phyloP scores from a whole-genome alignment of 176 grass and related monocot genomes.

The Poa pratensis region DNA sequence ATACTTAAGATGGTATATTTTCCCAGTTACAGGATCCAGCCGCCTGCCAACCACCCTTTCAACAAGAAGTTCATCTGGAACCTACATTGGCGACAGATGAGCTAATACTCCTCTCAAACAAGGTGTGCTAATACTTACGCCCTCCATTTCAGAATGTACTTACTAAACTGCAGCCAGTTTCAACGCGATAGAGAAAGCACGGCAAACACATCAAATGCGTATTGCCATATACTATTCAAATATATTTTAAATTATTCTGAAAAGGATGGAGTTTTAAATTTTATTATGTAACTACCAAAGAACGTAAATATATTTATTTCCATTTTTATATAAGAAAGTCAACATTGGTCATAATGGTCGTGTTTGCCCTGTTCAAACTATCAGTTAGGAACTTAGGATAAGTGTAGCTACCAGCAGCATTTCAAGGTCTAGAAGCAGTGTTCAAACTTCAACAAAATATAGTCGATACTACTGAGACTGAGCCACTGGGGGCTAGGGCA shows the following conservation, averaged over 20 bases:
- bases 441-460: neutral
- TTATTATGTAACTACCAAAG: neutral
- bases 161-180: slow-evolving; percentile 24
- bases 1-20: slow-evolving; percentile 96
- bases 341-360: neutral
- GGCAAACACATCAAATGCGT: neutral
- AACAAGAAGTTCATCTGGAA: slow-evolving; percentile 80
- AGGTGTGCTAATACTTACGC: neutral
- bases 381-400: neutral
- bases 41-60: slow-evolving; percentile 95
- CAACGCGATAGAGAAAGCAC: neutral
- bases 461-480: neutral
- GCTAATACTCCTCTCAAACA: slow-evolving; percentile 24
- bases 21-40: slow-evolving; percentile 86
- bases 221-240: neutral
- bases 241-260: neutral
- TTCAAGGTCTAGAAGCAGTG: slow-evolving; percentile 17
- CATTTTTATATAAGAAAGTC: neutral
- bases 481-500: too few species aligned
- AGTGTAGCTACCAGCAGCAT: neutral
- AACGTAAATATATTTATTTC: neutral
- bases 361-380: slow-evolving; percentile 12
- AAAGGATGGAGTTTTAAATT: neutral
- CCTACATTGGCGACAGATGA: slow-evolving; percentile 48
- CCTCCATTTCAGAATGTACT: slow-evolving; percentile 5